Evolutionary conservation across 495 filamentous ascomycete genomes (phyloP).

Genomic region (Penicillium robsamsonii): DNA sequence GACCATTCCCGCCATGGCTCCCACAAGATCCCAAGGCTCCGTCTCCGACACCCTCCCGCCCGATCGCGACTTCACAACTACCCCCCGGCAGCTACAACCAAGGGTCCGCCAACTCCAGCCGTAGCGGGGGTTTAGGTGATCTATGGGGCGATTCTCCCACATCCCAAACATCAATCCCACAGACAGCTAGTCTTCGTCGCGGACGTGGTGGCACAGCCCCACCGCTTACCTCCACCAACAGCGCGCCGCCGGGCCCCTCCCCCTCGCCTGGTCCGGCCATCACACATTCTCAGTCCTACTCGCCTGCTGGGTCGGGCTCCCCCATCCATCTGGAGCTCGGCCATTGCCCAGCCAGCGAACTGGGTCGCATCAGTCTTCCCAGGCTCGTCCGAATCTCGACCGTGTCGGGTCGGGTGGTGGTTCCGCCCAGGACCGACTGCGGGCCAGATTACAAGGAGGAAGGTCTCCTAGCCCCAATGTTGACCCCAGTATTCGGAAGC

Average conservation of each 20-base stretch:
- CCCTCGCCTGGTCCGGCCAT: slow-evolving; percentile 18
- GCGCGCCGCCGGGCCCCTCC: slow-evolving; percentile 23
- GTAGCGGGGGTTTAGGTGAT: slow-evolving; percentile 62
- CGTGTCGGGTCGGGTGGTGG: slow-evolving; percentile 37
- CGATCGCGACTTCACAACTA: slow-evolving; percentile 52
- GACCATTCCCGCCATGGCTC: slow-evolving; percentile 83
- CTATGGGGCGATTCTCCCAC: slow-evolving; percentile 73
- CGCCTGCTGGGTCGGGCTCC: slow-evolving; percentile 17
- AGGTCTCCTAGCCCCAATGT: slow-evolving; percentile 40
- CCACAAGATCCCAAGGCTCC: slow-evolving; percentile 79
- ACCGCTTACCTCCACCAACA: slow-evolving; percentile 22
- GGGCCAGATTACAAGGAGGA: slow-evolving; percentile 61
- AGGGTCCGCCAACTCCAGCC: slow-evolving; percentile 28
- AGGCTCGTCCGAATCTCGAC: slow-evolving; percentile 41
- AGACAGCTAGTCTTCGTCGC: slow-evolving; percentile 56
- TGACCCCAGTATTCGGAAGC: slow-evolving; percentile 39
- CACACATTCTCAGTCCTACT: slow-evolving; percentile 16
- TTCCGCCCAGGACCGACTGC: slow-evolving; percentile 66
- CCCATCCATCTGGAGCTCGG: slow-evolving; percentile 47
- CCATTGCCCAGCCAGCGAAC: slow-evolving; percentile 68
- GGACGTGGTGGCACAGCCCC: slow-evolving; percentile 32
- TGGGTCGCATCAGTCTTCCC: slow-evolving; percentile 64
- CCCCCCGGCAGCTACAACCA: slow-evolving; percentile 46
- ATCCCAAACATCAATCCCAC: slow-evolving; percentile 42
- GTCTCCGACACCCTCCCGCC: slow-evolving; percentile 51